Evolutionary conservation across 306 rosid species (phyloP).

Genomic region (Cicer cuneatum): DNA sequence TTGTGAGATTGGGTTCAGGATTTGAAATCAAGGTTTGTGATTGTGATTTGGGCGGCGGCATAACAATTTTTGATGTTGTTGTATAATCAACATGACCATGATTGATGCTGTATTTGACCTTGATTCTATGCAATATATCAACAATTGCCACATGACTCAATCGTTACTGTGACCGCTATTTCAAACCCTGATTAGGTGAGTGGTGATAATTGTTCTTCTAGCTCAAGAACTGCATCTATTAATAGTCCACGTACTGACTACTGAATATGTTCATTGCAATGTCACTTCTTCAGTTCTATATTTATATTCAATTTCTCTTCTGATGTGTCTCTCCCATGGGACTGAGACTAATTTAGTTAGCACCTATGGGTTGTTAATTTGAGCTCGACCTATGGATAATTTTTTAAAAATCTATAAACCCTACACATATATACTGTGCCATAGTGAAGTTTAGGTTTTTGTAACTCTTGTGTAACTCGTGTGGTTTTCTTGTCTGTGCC

Average conservation of each 20-base stretch:
- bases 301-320: not conserved
- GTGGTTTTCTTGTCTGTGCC: constrained; percentile 7
- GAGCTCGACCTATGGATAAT: not conserved
- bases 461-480: not conserved
- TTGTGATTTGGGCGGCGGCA: no score
- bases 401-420: not conserved
- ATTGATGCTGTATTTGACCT: no score
- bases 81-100: no score
- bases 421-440: not conserved
- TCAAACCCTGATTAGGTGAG: no score
- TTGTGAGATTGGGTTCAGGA: not conserved
- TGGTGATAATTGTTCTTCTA: constrained; percentile 16
- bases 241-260: not conserved
- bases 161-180: no score
- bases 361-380: not conserved
- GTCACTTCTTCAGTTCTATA: not conserved
- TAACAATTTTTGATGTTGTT: no score
- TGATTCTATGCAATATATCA: no score
- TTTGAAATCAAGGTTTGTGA: no score
- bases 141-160: no score
- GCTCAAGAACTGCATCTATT: constrained; percentile 3
- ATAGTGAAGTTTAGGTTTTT: constrained; percentile 20
- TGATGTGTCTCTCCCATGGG: not conserved
- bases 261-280: not conserved
- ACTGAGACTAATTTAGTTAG: not conserved